Conservation (phyloP, 495 filamentous ascomycete genomes). For the Lichenothelia convexa region DNA sequence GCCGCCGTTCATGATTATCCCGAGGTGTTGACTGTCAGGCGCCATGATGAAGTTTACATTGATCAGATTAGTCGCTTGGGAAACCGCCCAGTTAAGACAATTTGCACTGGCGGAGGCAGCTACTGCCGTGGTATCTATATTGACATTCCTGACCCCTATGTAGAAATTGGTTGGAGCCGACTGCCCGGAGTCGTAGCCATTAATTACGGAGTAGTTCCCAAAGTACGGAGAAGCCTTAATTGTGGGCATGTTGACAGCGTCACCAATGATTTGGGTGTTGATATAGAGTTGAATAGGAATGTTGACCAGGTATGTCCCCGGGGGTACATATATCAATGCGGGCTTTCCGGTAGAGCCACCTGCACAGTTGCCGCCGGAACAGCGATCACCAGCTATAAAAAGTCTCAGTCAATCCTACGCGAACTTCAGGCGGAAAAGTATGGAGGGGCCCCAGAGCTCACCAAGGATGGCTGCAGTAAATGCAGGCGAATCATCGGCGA, state of each 20-base stretch:
- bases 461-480: conserved; percentile 80
- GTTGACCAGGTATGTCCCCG: conserved; percentile 18
- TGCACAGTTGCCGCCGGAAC: too few relatives aligned
- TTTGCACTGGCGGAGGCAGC: conserved; percentile 2
- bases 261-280: conserved; percentile 23
- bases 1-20: conserved; percentile 26
- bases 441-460: conserved; percentile 51
- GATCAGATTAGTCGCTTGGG: conserved; percentile 24
- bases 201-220: conserved; percentile 18
- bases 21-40: conserved; percentile 13
- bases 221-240: conserved; percentile 23
- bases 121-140: conserved; percentile 20
- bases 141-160: conserved; percentile 26
- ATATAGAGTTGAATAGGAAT: conserved; percentile 17
- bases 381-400: too few relatives aligned
- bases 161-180: conserved; percentile 29
- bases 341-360: conserved; percentile 50
- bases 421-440: conserved; percentile 68
- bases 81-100: conserved; percentile 28
- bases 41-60: conserved; percentile 26
- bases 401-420: too few relatives aligned
- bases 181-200: conserved; percentile 19
- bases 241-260: conserved; percentile 19
- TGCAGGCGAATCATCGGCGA: conserved; percentile 70
- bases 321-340: conserved; percentile 20